These are phyloP conservation scores for Aspergillus indologenus DNA, from an alignment of 495 filamentous ascomycete species.

Conservation along the genomic window DNA sequence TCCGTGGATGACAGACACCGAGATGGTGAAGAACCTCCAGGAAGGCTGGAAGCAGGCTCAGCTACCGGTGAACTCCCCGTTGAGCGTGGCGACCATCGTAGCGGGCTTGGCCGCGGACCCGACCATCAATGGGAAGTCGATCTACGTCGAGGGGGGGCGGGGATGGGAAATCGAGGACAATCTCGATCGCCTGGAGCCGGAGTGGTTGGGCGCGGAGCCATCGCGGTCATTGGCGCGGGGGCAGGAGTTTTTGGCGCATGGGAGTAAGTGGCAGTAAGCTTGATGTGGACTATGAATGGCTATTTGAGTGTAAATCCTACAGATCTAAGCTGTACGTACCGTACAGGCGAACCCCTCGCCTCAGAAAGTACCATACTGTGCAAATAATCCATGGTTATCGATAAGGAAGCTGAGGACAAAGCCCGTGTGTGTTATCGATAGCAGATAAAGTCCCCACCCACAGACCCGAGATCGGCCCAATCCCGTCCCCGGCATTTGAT, in stretches of 20 bases:
- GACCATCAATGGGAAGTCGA: constrained; percentile 41
- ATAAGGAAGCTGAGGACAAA: not conserved
- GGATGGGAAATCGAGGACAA: constrained; percentile 50
- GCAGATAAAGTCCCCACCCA: not conserved
- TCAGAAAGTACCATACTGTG: too few relatives aligned
- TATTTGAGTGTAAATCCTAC: too few relatives aligned
- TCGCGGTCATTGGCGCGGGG: constrained; percentile 35
- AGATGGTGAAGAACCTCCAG: constrained; percentile 38
- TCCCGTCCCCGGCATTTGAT: not conserved
- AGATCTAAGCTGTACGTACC: too few relatives aligned
- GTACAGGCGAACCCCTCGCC: too few relatives aligned
- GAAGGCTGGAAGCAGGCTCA: constrained; percentile 42
- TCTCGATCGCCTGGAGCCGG: constrained; percentile 36
- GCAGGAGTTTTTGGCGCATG: constrained; percentile 25
- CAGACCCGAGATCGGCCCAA: not conserved
- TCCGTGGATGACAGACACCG: constrained; percentile 52
- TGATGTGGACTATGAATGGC: too few relatives aligned
- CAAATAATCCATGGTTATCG: not conserved
- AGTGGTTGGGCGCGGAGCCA: constrained; percentile 46
- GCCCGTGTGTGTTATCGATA: not conserved
- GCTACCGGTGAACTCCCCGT: constrained; percentile 44
- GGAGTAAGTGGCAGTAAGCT: not conserved
- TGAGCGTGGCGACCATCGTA: constrained; percentile 44
- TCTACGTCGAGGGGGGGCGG: constrained; percentile 47
- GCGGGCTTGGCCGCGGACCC: constrained; percentile 36